These are phyloP conservation scores for Cercospora zeae-maydis DNA, from an alignment of 2,329 filamentous ascomycete genomes.

Conservation along the genomic window DNA sequence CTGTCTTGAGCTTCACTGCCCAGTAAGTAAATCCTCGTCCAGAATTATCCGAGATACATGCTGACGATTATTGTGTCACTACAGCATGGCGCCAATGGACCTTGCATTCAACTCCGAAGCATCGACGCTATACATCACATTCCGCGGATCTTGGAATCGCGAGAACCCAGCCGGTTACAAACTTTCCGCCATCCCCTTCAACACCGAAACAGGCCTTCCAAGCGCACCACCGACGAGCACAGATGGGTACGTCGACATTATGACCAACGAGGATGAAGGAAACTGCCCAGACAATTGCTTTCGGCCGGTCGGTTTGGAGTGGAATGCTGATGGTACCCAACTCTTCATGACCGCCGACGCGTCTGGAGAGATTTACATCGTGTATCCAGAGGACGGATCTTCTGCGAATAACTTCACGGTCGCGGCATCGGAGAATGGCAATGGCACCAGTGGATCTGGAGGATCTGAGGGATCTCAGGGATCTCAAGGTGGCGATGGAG, in stretches of 20 bases:
- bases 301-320: constrained; percentile 58
- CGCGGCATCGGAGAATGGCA: not conserved
- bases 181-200: constrained; percentile 46
- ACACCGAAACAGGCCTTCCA: constrained; percentile 42
- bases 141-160: constrained; percentile 66
- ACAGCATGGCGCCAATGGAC: constrained; percentile 61
- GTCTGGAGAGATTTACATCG: constrained; percentile 64
- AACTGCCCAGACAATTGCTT: constrained; percentile 58
- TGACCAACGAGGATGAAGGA: constrained; percentile 53
- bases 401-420: not conserved
- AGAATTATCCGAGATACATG: not conserved
- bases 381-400: constrained; percentile 22
- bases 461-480: not conserved
- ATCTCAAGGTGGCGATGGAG: not conserved
- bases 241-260: constrained; percentile 48
- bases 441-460: not conserved
- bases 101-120: constrained; percentile 62
- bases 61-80: not conserved
- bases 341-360: constrained; percentile 61
- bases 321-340: constrained; percentile 47
- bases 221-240: constrained; percentile 46
- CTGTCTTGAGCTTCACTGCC: constrained; percentile 58
- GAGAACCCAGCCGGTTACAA: constrained; percentile 50
- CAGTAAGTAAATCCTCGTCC: constrained; percentile 40
- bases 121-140: constrained; percentile 61